phyloP scores from a whole-genome alignment of 176 grass and related monocot genomes.

The Luzula sylvatica region DNA sequence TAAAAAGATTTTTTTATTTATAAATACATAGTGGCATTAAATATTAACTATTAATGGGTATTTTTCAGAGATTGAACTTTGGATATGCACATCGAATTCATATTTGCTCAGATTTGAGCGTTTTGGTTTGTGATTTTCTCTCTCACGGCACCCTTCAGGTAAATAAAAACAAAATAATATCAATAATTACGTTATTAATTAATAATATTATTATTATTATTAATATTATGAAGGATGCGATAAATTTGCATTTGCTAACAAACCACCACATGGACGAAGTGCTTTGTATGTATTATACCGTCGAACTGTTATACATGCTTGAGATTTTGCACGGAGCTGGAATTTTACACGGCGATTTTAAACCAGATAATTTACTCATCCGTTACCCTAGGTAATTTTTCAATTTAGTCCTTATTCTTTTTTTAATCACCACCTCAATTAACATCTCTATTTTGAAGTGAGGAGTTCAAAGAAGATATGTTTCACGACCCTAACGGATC shows the following conservation, averaged over 20 bases:
- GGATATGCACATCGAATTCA: slow-evolving; percentile 61
- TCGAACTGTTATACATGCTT: slow-evolving; percentile 74
- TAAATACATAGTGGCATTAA: no score
- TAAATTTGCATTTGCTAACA: slow-evolving; percentile 56
- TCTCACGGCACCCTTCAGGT: slow-evolving; percentile 83
- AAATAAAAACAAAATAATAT: slow-evolving; percentile 29
- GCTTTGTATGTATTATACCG: slow-evolving; percentile 92
- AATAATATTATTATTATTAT: neutral
- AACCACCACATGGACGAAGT: slow-evolving; percentile 61
- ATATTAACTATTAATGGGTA: slow-evolving; percentile 16
- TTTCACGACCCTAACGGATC: slow-evolving; percentile 49
- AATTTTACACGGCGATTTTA: slow-evolving; percentile 90
- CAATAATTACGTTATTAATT: neutral
- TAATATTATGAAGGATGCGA: slow-evolving; percentile 47
- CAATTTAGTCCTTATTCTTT: neutral
- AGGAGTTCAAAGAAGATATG: slow-evolving; percentile 48
- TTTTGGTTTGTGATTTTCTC: slow-evolving; percentile 77
- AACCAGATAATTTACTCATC: slow-evolving; percentile 89
- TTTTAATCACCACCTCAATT: no score
- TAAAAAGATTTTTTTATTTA: neutral
- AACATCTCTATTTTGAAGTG: slow-evolving; percentile 39
- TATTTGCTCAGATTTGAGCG: slow-evolving; percentile 58
- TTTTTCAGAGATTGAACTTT: slow-evolving; percentile 70
- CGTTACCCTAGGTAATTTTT: slow-evolving; percentile 65
- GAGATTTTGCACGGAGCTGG: slow-evolving; percentile 65